Conservation (phyloP, 805 yeast species). For the Metschnikowia arizonensis region DNA sequence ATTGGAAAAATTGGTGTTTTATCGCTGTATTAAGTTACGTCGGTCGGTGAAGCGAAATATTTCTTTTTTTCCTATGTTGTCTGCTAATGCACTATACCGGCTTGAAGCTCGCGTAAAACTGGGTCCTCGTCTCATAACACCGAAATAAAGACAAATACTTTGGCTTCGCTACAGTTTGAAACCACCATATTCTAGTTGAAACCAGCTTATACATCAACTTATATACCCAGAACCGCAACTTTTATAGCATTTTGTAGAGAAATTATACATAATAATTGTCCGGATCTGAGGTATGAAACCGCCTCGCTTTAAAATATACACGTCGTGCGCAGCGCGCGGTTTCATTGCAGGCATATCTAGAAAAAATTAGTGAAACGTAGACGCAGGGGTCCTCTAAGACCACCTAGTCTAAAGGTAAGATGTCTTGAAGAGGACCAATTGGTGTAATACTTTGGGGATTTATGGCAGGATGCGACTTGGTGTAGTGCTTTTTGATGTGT, state of each 20-base stretch:
- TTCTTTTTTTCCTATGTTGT: constrained; percentile 8
- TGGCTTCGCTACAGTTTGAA: background rate
- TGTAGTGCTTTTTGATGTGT: constrained; percentile 89
- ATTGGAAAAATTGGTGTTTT: constrained; percentile 1
- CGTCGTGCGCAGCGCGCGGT: constrained; percentile 4
- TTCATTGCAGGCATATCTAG: background rate
- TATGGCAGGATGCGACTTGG: constrained; percentile 74
- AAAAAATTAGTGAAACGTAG: background rate
- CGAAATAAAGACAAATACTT: background rate
- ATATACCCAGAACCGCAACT: background rate
- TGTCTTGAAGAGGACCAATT: constrained; percentile 80
- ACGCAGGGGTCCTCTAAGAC: background rate
- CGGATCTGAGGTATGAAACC: background rate
- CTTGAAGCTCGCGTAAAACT: constrained; percentile 1
- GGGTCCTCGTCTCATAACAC: background rate
- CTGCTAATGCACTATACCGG: constrained; percentile 6
- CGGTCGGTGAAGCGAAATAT: constrained; percentile 2
- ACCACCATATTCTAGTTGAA: too few species aligned
- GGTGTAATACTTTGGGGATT: constrained; percentile 86
- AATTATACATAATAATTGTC: background rate
- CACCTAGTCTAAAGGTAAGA: constrained; percentile 32
- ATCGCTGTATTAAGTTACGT: background rate
- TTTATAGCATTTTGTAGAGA: background rate
- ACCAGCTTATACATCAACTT: background rate
- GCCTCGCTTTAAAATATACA: background rate